These are phyloP conservation scores for Claviceps capensis DNA, from an alignment of 2,329 filamentous ascomycete genomes.

Conservation along the genomic window DNA sequence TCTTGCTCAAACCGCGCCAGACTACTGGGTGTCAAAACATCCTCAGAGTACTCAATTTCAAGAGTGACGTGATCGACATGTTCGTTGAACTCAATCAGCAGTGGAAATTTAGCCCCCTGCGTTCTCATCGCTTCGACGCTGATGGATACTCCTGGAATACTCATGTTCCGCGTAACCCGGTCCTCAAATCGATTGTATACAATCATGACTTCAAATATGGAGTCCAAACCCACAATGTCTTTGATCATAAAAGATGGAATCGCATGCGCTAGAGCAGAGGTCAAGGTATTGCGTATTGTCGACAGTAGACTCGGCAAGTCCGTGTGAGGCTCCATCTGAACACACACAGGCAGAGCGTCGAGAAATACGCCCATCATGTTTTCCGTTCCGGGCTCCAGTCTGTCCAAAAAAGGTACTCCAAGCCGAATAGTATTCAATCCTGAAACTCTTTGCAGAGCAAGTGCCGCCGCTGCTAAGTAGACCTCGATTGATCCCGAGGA, in stretches of 20 bases:
- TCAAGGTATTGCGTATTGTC: not conserved
- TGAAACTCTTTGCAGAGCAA: not conserved
- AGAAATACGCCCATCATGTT: not conserved
- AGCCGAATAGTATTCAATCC: not conserved
- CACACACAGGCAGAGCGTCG: not conserved
- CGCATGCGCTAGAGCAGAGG: not conserved
- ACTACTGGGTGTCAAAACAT: not conserved
- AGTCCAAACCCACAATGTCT: not conserved
- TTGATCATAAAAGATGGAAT: not conserved
- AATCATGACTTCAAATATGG: not conserved
- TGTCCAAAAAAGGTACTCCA: not conserved
- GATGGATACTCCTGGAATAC: not conserved
- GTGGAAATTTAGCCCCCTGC: not conserved
- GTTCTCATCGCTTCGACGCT: not conserved
- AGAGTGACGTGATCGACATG: not conserved
- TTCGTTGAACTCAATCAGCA: not conserved
- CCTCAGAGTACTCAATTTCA: not conserved
- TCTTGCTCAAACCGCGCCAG: not conserved
- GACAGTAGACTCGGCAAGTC: not conserved
- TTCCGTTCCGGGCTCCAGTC: not conserved
- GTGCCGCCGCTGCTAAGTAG: not conserved
- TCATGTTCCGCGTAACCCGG: not conserved
- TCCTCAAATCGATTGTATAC: not conserved
- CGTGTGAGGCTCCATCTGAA: not conserved
- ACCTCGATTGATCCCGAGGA: not conserved